Conservation (phyloP, 2,329 filamentous ascomycete species). For the Ophiocordyceps robertsii region DNA sequence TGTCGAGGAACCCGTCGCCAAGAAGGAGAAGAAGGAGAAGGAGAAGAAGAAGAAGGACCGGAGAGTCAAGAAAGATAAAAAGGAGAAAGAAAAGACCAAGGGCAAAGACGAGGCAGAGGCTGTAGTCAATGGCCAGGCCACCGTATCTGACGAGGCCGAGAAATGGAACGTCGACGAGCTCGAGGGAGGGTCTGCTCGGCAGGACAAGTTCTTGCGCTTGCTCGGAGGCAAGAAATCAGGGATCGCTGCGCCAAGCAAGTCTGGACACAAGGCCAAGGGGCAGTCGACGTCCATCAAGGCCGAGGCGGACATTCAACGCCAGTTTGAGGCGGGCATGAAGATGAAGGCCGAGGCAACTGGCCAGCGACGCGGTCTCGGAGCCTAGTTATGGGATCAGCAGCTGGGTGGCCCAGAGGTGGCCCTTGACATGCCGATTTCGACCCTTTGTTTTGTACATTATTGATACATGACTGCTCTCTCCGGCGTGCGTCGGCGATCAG, state of each 20-base stretch:
- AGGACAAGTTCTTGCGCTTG: conserved; percentile 43
- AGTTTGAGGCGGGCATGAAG: conserved; percentile 42
- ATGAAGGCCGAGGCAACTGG: conserved; percentile 38
- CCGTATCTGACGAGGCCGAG: conserved; percentile 16
- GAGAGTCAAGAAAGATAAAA: conserved; percentile 2
- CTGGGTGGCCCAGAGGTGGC: too few relatives aligned
- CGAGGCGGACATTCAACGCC: conserved; percentile 40
- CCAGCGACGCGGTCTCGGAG: conserved; percentile 38
- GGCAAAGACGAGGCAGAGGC: conserved; percentile 1
- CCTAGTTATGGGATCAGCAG: conserved; percentile 15
- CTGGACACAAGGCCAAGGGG: conserved; percentile 9
- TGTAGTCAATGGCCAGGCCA: conserved; percentile 9
- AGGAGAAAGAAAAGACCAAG: conserved; percentile 7
- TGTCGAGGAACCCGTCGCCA: conserved; percentile 6
- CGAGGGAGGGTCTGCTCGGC: conserved; percentile 34
- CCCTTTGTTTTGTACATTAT: background rate
- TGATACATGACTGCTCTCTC: background rate
- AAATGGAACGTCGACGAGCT: conserved; percentile 40
- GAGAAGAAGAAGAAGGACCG: conserved; percentile 6
- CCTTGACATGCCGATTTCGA: background rate
- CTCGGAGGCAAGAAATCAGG: conserved; percentile 37
- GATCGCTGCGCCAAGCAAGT: conserved; percentile 8
- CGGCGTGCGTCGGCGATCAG: background rate
- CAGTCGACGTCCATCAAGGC: conserved; percentile 24
- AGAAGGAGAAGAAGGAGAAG: conserved; percentile 6